Percentiles rank a stretch among this genome's conserved stretches.
Conservation (phyloP, 305 asterid species). For the Plantago coronopus region DNA sequence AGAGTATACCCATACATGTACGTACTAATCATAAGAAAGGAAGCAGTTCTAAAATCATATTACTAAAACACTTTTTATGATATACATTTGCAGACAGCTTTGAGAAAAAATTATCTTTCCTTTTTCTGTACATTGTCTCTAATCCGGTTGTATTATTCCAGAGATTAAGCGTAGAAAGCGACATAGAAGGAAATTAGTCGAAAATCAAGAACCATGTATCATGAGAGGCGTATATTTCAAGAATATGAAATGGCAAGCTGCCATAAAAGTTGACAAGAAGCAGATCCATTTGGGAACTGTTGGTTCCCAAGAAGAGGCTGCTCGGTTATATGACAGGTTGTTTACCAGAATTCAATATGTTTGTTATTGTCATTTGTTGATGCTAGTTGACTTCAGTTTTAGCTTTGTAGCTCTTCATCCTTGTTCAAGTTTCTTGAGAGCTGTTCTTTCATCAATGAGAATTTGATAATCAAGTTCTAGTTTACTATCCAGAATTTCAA, state of each 20-base stretch:
- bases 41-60: too few relatives aligned
- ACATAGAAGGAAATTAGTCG: slow-evolving; percentile 82
- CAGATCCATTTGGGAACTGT: slow-evolving; percentile 98
- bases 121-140: not conserved
- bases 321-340: slow-evolving; percentile 87
- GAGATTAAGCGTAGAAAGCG: slow-evolving; percentile 82
- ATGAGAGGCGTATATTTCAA: slow-evolving; percentile 96
- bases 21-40: too few relatives aligned
- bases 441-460: too few relatives aligned
- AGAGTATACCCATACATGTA: too few relatives aligned
- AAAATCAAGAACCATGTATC: slow-evolving; percentile 69
- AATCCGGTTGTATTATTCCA: slow-evolving; percentile 17
- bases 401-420: not conserved
- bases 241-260: slow-evolving; percentile 99
- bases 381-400: not conserved
- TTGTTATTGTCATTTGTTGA: not conserved
- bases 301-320: slow-evolving; percentile 94
- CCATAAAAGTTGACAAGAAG: slow-evolving; percentile 93
- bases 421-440: too few relatives aligned
- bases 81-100: not conserved
- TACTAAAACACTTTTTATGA: not conserved
- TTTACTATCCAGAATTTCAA: too few relatives aligned
- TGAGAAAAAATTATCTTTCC: not conserved
- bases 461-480: too few relatives aligned
- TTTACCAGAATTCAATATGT: not conserved